phyloP scores from a whole-genome alignment of 2,329 filamentous ascomycete species.

The Paecilomyces fulvus region DNA sequence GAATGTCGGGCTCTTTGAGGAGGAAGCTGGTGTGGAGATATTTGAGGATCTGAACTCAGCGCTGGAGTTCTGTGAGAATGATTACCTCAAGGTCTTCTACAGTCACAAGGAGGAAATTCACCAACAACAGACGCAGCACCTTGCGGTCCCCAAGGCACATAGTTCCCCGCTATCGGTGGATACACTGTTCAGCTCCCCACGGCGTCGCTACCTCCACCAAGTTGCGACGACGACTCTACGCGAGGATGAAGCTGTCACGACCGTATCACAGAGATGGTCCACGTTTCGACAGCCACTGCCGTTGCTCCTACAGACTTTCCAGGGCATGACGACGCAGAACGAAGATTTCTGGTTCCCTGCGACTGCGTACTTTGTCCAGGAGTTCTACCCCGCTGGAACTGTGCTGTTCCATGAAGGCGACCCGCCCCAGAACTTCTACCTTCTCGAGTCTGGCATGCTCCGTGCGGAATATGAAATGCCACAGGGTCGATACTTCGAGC shows the following conservation, averaged over 20 bases:
- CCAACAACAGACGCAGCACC: conserved; percentile 6
- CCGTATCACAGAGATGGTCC: conserved; percentile 61
- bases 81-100: conserved; percentile 75
- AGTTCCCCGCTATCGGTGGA: conserved; percentile 35
- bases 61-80: conserved; percentile 89
- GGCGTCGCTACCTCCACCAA: conserved; percentile 65
- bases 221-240: conserved; percentile 69
- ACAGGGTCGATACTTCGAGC: conserved; percentile 81
- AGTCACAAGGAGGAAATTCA: conserved; percentile 50
- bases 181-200: conserved; percentile 62
- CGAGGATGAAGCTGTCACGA: conserved; percentile 49
- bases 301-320: conserved; percentile 91
- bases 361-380: conserved; percentile 63
- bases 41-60: conserved; percentile 89
- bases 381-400: conserved; percentile 59
- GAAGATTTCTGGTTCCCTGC: conserved; percentile 93
- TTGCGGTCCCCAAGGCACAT: conserved; percentile 23
- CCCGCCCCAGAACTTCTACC: conserved; percentile 72
- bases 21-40: conserved; percentile 65
- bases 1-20: conserved; percentile 72
- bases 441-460: conserved; percentile 81
- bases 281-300: conserved; percentile 83
- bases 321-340: conserved; percentile 73
- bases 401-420: conserved; percentile 74
- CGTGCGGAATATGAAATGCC: conserved; percentile 85